Conservation (phyloP, 257 asterid species). For the Anisodus acutangulus region DNA sequence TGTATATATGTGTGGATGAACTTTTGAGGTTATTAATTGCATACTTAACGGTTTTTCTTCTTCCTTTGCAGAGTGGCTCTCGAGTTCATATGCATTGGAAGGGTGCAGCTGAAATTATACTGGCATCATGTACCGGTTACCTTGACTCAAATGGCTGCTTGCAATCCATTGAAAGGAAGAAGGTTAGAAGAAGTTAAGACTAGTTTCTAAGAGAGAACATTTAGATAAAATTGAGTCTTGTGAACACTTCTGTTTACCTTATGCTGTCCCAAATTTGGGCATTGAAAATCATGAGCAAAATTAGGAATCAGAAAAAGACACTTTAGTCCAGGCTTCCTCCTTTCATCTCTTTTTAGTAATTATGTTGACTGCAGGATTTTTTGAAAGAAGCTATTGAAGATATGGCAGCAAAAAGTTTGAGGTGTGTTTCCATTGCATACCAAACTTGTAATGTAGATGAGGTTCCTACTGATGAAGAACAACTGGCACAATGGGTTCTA, state of each 20-base stretch:
- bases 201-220: conserved; percentile 1
- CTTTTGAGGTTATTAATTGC: background rate
- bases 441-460: conserved; percentile 55
- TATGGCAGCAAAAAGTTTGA: conserved; percentile 90
- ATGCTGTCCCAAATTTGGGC: background rate
- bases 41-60: conserved; percentile 25
- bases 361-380: conserved; percentile 55
- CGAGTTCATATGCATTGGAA: conserved; percentile 91
- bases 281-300: background rate
- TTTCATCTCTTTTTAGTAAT: conserved; percentile 22
- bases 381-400: conserved; percentile 67
- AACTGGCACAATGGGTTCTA: conserved; percentile 67
- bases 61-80: conserved; percentile 64
- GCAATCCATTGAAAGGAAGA: conserved; percentile 60
- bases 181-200: conserved; percentile 51
- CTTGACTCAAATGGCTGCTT: conserved; percentile 62
- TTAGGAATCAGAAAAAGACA: conserved; percentile 16
- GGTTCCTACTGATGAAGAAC: conserved; percentile 78
- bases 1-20: conserved; percentile 1
- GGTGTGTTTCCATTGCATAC: conserved; percentile 95
- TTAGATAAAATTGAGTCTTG: conserved; percentile 19
- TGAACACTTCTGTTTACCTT: background rate
- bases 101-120: conserved; percentile 96
- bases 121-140: conserved; percentile 68
- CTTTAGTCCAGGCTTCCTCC: conserved; percentile 6